These are phyloP conservation scores for Aspergillus sp. DNA, from an alignment of 2,329 filamentous ascomycete genomes.

Conservation along the genomic window DNA sequence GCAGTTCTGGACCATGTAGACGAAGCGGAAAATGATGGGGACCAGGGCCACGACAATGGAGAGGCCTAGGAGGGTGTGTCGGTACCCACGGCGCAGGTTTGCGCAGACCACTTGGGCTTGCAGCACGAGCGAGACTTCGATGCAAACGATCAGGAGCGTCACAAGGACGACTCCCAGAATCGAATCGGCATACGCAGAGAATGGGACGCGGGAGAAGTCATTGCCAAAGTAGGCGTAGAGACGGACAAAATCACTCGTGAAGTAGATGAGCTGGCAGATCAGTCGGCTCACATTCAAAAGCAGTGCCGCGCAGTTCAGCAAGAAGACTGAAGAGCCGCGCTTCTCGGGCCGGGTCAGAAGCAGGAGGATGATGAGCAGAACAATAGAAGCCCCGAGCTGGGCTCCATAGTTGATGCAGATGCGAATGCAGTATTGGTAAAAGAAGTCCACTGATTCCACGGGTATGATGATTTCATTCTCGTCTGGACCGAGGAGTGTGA, in stretches of 20 bases:
- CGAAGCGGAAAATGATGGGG: slow-evolving; percentile 55
- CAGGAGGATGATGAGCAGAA: slow-evolving; percentile 65
- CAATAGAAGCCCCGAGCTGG: slow-evolving; percentile 67
- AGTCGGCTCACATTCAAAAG: slow-evolving; percentile 59
- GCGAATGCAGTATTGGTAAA: slow-evolving; percentile 48
- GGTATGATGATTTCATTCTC: slow-evolving; percentile 42
- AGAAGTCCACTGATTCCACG: slow-evolving; percentile 46
- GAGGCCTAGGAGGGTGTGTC: slow-evolving; percentile 45
- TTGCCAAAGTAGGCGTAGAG: slow-evolving; percentile 60
- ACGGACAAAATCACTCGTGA: slow-evolving; percentile 59
- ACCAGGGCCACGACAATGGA: slow-evolving; percentile 52
- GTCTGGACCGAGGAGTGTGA: slow-evolving; percentile 49
- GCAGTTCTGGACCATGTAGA: slow-evolving; percentile 51
- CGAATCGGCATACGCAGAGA: slow-evolving; percentile 45
- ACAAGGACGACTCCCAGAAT: slow-evolving; percentile 51
- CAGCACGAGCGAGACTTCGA: slow-evolving; percentile 60
- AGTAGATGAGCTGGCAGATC: slow-evolving; percentile 49
- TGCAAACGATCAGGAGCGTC: slow-evolving; percentile 53
- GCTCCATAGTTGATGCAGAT: slow-evolving; percentile 64
- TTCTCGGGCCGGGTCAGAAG: slow-evolving; percentile 67
- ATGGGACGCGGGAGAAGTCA: slow-evolving; percentile 54
- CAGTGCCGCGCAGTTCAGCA: slow-evolving; percentile 64
- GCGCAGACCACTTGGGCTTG: slow-evolving; percentile 64
- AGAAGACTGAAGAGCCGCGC: slow-evolving; percentile 62
- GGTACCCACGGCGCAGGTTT: slow-evolving; percentile 45